phyloP scores from a whole-genome alignment of 805 yeast genomes.

The Teunomyces cretensis region DNA sequence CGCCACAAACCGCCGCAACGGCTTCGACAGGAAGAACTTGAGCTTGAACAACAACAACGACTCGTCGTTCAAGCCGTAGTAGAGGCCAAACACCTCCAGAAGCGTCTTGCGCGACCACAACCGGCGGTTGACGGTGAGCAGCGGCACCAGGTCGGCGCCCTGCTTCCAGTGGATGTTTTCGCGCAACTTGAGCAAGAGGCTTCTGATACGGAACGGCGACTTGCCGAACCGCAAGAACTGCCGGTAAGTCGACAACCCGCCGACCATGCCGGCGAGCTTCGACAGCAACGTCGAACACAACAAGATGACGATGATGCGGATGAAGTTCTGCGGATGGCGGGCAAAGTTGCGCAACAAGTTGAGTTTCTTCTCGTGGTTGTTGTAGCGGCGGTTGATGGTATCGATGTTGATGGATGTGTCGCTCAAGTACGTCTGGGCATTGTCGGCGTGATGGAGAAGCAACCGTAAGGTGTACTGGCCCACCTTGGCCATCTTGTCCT shows the following conservation, averaged over 20 bases:
- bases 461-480: constrained; percentile 59
- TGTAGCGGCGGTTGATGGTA: constrained; percentile 29
- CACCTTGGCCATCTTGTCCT: constrained; percentile 68
- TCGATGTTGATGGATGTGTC: constrained; percentile 34
- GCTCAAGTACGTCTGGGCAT: constrained; percentile 33
- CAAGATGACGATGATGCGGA: constrained; percentile 33
- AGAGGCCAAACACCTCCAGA: constrained; percentile 54
- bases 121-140: constrained; percentile 12
- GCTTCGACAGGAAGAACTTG: constrained; percentile 34
- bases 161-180: constrained; percentile 10
- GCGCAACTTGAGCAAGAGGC: constrained; percentile 32
- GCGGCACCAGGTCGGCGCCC: background rate
- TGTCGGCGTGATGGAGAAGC: constrained; percentile 46
- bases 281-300: constrained; percentile 39
- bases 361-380: constrained; percentile 30
- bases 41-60: constrained; percentile 54
- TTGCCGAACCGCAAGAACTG: constrained; percentile 71
- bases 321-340: constrained; percentile 37
- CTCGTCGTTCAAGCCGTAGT: constrained; percentile 69
- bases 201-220: constrained; percentile 56
- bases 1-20: constrained; percentile 35
- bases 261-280: constrained; percentile 44
- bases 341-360: constrained; percentile 34
- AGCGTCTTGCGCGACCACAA: constrained; percentile 45
- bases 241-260: constrained; percentile 56